Base-by-base conservation (phyloP, 495 filamentous ascomycete species). In the Penicillium psychrofluorescens region DNA sequence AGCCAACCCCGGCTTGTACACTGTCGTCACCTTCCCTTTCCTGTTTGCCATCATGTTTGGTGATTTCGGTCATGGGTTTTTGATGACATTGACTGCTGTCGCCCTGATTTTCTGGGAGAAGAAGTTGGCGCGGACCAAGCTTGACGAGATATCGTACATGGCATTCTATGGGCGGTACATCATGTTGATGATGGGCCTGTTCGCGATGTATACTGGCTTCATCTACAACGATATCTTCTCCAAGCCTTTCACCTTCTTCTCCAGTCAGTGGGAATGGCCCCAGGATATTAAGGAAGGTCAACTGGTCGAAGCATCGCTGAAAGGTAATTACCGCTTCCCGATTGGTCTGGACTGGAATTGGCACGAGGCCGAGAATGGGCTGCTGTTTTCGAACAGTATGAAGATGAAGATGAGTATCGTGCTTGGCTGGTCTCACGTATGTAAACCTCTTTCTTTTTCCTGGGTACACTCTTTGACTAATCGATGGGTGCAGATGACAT, bases 401-500 rank as follows among this genome's bases (percentile, higher is more conserved):
- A 99, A 99, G 81, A 97, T 99, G 92, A 99, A 99, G 76, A 85
- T 98, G 62, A 90, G 85, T 73, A 94, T 99, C 58, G 71, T 96
- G 45, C 72, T 99, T 53, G 92, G 92, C 40, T 99, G 92, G 92
- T 76, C 77, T 48, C 91, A 97, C 67, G 78, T 81, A 13, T 36
- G 36, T 47, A 6, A n/a, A 14, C 22, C 3, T 1, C 12, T 31
- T 11, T 1, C 12, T 31, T 11, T 6, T 15, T 40, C 31, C 39
- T 31, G 12, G n/a, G 12, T 30, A 37, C 22, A 4, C 22, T 22
- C 41, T 34, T 44, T 38, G 40, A 11, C 12, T 12, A 38, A 35
- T 10, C 45, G 36, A 53, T 51, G 47, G 33, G n/a, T 45, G 7
- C 50, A 80, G 67, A 98, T 98, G 92, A 97, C 92, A 10, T 98